These are phyloP conservation scores for Geotrichum fermentans DNA, from an alignment of 1,139 yeast genomes.

Conservation along the genomic window DNA sequence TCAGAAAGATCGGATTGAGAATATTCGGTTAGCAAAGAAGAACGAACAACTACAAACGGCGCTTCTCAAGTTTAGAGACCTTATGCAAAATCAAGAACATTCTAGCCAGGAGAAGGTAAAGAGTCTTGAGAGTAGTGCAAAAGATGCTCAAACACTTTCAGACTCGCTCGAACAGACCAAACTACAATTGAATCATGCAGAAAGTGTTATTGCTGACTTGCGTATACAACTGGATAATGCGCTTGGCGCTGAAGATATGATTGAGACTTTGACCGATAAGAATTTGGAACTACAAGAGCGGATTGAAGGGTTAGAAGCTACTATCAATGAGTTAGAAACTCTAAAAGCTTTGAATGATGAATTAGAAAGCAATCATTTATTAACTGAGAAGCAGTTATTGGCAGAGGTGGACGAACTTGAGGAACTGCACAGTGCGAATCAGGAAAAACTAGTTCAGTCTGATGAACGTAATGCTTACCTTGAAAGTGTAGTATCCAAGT, in stretches of 20 bases:
- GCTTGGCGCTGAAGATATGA: slow-evolving; percentile 40
- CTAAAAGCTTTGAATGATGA: slow-evolving; percentile 57
- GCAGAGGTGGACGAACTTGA: slow-evolving; percentile 43
- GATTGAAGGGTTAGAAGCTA: slow-evolving; percentile 40
- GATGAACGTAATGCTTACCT: slow-evolving; percentile 39
- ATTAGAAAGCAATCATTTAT: slow-evolving; percentile 54
- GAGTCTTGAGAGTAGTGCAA: slow-evolving; percentile 29
- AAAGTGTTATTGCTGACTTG: slow-evolving; percentile 44
- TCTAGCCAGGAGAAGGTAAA: slow-evolving; percentile 42
- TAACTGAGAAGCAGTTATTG: slow-evolving; percentile 52
- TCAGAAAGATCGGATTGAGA: slow-evolving; percentile 27
- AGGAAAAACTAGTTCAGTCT: slow-evolving; percentile 34
- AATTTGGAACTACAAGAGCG: slow-evolving; percentile 47
- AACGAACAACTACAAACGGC: slow-evolving; percentile 43
- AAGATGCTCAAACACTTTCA: slow-evolving; percentile 12
- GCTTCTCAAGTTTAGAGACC: slow-evolving; percentile 38
- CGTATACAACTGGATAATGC: slow-evolving; percentile 41
- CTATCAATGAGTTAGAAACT: slow-evolving; percentile 56
- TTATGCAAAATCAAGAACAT: slow-evolving; percentile 38
- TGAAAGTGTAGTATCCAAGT: slow-evolving; percentile 33
- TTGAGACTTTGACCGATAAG: slow-evolving; percentile 54
- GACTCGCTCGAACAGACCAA: slow-evolving; percentile 27
- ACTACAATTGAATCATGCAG: slow-evolving; percentile 41
- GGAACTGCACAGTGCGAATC: slow-evolving; percentile 34
- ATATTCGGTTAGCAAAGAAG: slow-evolving; percentile 40